A percentile compares a stretch with the other conserved stretches of the same genome.
Evolutionary conservation across 352 stramenopile genomes (phyloP).

Genomic region (Pythium grandisporangium): DNA sequence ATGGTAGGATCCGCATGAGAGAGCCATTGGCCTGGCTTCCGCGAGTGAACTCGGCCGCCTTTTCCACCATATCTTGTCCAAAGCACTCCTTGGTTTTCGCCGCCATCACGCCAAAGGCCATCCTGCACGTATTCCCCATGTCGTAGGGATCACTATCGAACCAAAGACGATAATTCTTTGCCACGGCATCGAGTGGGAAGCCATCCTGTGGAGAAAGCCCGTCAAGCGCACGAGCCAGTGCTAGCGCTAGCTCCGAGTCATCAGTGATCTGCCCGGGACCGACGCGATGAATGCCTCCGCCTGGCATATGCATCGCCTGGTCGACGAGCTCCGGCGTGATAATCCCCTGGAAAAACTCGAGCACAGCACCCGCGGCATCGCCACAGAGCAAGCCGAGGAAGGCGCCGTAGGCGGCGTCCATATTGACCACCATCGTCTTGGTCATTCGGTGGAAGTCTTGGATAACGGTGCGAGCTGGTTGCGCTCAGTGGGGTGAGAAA

Average conservation of each 20-base stretch:
- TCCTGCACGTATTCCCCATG: conserved; percentile 40
- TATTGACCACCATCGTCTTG: no score
- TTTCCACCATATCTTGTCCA: conserved; percentile 17
- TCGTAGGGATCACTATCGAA: conserved; percentile 27
- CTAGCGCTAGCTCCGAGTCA: conserved; percentile 50
- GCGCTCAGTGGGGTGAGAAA: no score
- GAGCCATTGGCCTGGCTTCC: conserved; percentile 40
- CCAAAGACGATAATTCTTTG: conserved; percentile 26
- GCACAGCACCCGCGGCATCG: conserved; percentile 37
- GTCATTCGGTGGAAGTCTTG: no score
- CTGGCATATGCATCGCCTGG: conserved; percentile 35
- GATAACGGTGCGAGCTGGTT: no score
- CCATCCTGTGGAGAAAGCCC: conserved; percentile 12
- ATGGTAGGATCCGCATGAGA: conserved; percentile 38
- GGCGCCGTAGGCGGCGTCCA: conserved; percentile 33
- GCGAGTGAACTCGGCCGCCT: conserved; percentile 10
- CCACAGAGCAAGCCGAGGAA: conserved; percentile 39
- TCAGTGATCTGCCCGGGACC: conserved; percentile 47
- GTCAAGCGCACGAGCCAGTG: conserved; percentile 22
- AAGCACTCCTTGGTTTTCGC: conserved; percentile 8
- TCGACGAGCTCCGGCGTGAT: conserved; percentile 18
- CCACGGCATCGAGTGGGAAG: conserved; percentile 29
- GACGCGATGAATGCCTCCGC: conserved; percentile 26
- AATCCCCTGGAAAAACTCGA: conserved; percentile 27
- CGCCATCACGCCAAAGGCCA: conserved; percentile 17